Evolutionary conservation across 805 yeast species (phyloP).

Genomic region (Schwanniomyces sp.): DNA sequence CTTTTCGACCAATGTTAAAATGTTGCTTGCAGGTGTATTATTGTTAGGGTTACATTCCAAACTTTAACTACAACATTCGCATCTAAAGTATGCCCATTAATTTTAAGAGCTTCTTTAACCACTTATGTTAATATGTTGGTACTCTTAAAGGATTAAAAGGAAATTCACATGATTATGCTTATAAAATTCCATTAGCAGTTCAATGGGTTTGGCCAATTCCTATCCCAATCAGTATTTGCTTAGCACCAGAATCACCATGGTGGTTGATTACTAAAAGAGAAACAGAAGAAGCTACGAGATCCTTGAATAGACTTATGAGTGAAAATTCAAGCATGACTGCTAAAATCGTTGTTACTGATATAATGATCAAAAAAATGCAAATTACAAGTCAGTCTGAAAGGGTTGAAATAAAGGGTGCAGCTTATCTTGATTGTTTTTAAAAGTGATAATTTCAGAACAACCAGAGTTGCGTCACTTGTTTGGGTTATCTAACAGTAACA

Average conservation of each 20-base stretch:
- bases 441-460: constrained; percentile 45
- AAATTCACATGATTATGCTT: constrained; percentile 28
- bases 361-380: constrained; percentile 1
- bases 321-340: not conserved
- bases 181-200: constrained; percentile 39
- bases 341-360: not conserved
- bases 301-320: constrained; percentile 20
- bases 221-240: constrained; percentile 29
- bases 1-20: constrained; percentile 35
- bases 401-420: constrained; percentile 7
- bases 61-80: constrained; percentile 40
- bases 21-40: constrained; percentile 43
- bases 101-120: constrained; percentile 38
- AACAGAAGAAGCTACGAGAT: constrained; percentile 28
- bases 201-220: constrained; percentile 43
- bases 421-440: constrained; percentile 46
- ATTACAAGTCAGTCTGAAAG: not conserved
- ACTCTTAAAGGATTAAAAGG: constrained; percentile 35
- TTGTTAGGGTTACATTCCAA: constrained; percentile 41
- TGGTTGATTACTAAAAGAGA: constrained; percentile 39
- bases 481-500: not conserved
- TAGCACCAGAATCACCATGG: constrained; percentile 51
- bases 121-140: constrained; percentile 39
- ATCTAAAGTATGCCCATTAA: constrained; percentile 45
- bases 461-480: constrained; percentile 35